A percentile compares a stretch with the other conserved stretches of the same genome.
These are phyloP conservation scores for Wickerhamiella parazyma DNA, from an alignment of 805 yeast species.

Conservation along the genomic window DNA sequence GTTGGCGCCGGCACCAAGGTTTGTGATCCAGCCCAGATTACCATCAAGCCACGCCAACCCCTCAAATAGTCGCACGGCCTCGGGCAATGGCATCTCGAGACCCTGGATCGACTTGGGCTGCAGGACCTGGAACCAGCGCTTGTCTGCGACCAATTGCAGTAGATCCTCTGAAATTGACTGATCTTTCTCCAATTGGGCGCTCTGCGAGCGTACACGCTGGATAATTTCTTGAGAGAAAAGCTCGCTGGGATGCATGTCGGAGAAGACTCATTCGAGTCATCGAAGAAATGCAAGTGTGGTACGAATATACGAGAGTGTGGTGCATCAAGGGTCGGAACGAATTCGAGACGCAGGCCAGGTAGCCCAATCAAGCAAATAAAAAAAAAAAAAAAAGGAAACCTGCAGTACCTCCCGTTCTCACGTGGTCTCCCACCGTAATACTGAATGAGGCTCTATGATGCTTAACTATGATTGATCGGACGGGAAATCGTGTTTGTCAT, in stretches of 20 bases:
- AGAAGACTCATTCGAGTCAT: too few species aligned
- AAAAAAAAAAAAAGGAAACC: too few species aligned
- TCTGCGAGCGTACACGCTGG: background rate
- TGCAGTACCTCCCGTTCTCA: too few species aligned
- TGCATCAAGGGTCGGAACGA: too few species aligned
- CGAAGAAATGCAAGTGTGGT: too few species aligned
- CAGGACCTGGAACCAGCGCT: constrained; percentile 4
- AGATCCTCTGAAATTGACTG: background rate
- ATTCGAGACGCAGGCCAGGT: too few species aligned
- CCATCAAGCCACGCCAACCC: constrained; percentile 5
- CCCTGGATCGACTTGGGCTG: constrained; percentile 2
- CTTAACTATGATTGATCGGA: too few species aligned
- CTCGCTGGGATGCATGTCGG: constrained; percentile 1
- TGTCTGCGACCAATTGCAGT: background rate
- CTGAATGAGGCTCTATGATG: too few species aligned
- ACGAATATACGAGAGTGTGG: too few species aligned
- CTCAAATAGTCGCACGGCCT: constrained; percentile 1
- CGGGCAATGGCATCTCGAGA: constrained; percentile 4
- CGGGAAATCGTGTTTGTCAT: too few species aligned
- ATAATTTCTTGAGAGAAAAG: background rate
- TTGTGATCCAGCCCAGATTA: constrained; percentile 2
- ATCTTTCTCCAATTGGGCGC: background rate
- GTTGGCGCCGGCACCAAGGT: constrained; percentile 7
- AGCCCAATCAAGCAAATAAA: too few species aligned
- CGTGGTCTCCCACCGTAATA: too few species aligned